Conservation (phyloP, 1,284 basidiomycete species). For the Fomes fomentarius region DNA sequence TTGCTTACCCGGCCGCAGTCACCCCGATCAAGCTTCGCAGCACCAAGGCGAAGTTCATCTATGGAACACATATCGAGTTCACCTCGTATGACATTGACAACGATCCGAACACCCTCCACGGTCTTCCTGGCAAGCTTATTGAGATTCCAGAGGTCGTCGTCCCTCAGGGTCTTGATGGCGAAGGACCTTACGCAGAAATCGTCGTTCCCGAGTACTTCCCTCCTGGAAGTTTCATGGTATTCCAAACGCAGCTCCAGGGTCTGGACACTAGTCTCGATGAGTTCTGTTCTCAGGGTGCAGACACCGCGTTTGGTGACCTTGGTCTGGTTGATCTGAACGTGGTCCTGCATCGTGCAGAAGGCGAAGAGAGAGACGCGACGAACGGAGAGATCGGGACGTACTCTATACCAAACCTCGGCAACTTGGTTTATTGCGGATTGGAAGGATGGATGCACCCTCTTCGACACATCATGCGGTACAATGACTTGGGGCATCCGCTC, state of each 20-base stretch:
- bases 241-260: conserved; percentile 80
- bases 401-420: conserved; percentile 73
- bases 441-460: conserved; percentile 96
- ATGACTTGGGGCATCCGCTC: conserved; percentile 91
- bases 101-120: conserved; percentile 63
- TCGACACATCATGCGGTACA: conserved; percentile 79
- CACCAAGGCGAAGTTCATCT: conserved; percentile 78
- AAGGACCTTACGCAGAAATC: conserved; percentile 79
- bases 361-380: conserved; percentile 90
- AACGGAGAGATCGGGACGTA: conserved; percentile 76
- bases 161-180: conserved; percentile 60
- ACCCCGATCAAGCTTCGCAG: conserved; percentile 82
- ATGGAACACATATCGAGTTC: conserved; percentile 78
- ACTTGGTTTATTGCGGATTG: conserved; percentile 86
- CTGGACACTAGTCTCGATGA: conserved; percentile 68
- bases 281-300: conserved; percentile 70
- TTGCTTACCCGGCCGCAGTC: no score
- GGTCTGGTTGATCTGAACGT: conserved; percentile 88
- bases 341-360: conserved; percentile 81
- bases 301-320: conserved; percentile 75
- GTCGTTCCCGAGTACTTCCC: conserved; percentile 86
- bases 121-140: conserved; percentile 75
- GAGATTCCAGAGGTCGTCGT: conserved; percentile 60
- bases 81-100: conserved; percentile 61
- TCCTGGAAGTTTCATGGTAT: conserved; percentile 90